Evolutionary conservation across 257 asterid genomes (phyloP).

Genomic region (Salvia miltiorrhiza): DNA sequence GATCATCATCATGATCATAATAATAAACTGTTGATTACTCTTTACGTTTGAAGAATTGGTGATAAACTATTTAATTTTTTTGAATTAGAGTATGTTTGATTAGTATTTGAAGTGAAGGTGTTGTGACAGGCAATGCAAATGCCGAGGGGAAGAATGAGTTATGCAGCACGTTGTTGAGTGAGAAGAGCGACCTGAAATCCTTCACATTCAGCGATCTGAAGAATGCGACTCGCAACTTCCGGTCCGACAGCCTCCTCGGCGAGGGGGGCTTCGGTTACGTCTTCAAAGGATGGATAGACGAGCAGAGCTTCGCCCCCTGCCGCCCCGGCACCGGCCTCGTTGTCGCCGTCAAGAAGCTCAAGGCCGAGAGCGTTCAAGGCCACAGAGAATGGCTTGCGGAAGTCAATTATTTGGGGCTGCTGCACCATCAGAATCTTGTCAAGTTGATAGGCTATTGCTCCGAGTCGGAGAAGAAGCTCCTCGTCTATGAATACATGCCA

Average conservation of each 20-base stretch:
- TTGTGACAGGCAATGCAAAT: conserved; percentile 3
- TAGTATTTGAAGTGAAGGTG: too few relatives aligned
- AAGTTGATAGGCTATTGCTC: conserved; percentile 44
- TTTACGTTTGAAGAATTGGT: too few relatives aligned
- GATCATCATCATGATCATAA: too few relatives aligned
- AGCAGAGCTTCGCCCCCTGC: conserved; percentile 37
- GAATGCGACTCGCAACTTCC: conserved; percentile 40
- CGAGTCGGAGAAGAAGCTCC: conserved; percentile 37
- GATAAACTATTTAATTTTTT: too few relatives aligned
- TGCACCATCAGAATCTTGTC: conserved; percentile 44
- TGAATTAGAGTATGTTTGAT: too few relatives aligned
- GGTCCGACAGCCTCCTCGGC: conserved; percentile 40
- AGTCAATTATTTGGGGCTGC: conserved; percentile 38
- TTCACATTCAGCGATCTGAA: conserved; percentile 39
- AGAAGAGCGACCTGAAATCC: conserved; percentile 36
- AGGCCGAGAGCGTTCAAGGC: conserved; percentile 44
- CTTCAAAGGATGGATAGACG: conserved; percentile 48
- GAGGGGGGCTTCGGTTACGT: conserved; percentile 53
- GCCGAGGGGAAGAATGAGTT: too few relatives aligned
- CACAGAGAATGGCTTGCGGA: conserved; percentile 60
- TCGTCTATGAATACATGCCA: conserved; percentile 49
- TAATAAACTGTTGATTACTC: too few relatives aligned
- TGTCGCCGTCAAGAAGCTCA: conserved; percentile 44
- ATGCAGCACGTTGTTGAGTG: not conserved
- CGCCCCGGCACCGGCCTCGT: conserved; percentile 43